phyloP scores from a whole-genome alignment of 2,329 filamentous ascomycete genomes.

The Rhynchosporium secalis region DNA sequence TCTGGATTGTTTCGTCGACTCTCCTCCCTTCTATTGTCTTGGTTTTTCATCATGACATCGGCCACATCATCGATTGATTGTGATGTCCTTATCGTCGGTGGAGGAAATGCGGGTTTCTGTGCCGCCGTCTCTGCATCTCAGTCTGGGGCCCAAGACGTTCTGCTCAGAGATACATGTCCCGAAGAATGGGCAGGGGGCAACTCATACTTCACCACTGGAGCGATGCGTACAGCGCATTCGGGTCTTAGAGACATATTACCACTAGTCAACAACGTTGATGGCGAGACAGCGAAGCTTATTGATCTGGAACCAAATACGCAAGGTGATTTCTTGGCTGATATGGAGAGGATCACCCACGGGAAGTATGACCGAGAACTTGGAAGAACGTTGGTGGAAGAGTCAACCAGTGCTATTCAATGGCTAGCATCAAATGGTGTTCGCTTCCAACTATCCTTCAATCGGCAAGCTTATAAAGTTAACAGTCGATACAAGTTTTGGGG shows the following conservation, averaged over 20 bases:
- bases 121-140: conserved; percentile 28
- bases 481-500: conserved; percentile 66
- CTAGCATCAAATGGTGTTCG: conserved; percentile 53
- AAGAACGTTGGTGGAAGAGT: conserved; percentile 52
- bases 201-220: conserved; percentile 30
- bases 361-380: conserved; percentile 53
- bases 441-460: conserved; percentile 62
- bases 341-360: conserved; percentile 56
- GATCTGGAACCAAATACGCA: conserved; percentile 59
- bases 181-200: conserved; percentile 31
- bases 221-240: conserved; percentile 51
- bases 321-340: conserved; percentile 55
- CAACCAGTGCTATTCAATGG: conserved; percentile 55
- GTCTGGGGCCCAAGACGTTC: conserved; percentile 18
- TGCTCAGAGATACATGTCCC: conserved; percentile 32
- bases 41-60: not conserved
- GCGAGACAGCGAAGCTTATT: conserved; percentile 49
- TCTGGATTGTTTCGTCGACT: not conserved
- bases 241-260: conserved; percentile 60
- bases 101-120: conserved; percentile 63
- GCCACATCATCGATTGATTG: conserved; percentile 23
- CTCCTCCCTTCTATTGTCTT: not conserved
- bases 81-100: conserved; percentile 57
- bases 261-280: conserved; percentile 59
- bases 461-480: conserved; percentile 65